phyloP scores from a whole-genome alignment of 345 rosid species.

The Reutealis trisperma region DNA sequence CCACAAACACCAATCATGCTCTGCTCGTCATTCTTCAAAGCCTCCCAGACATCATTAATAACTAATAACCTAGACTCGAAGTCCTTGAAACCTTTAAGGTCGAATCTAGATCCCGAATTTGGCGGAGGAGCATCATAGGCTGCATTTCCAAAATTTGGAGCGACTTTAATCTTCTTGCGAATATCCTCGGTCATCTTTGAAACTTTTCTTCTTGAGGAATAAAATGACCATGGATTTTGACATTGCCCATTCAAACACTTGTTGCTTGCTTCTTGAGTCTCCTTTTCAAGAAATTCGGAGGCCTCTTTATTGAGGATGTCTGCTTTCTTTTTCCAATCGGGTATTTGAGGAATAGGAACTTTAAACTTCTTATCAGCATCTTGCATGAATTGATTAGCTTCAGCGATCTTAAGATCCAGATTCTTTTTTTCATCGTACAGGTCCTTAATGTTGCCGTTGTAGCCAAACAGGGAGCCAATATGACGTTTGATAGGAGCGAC shows the following conservation, averaged over 20 bases:
- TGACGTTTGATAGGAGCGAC: not conserved
- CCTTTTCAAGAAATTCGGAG: not conserved
- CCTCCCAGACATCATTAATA: not conserved
- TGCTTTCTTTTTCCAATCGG: not conserved
- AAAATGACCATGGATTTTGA: not conserved
- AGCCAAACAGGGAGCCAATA: not conserved
- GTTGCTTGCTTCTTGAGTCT: not conserved
- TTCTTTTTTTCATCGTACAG: not conserved
- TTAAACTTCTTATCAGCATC: not conserved
- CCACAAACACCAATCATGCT: no score
- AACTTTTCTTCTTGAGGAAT: not conserved
- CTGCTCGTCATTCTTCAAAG: no score
- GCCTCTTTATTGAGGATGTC: not conserved
- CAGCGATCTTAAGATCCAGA: not conserved
- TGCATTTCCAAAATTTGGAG: not conserved
- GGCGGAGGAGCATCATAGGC: not conserved
- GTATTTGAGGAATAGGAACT: not conserved
- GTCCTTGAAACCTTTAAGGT: not conserved
- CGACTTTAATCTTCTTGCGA: not conserved
- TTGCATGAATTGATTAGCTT: not conserved
- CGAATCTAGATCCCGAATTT: not conserved
- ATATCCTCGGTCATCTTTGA: not conserved
- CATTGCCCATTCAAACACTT: not conserved
- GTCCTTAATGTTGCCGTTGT: not conserved
- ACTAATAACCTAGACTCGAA: not conserved